Conservation (phyloP, 306 rosid genomes). For the Trifolium pratense region DNA sequence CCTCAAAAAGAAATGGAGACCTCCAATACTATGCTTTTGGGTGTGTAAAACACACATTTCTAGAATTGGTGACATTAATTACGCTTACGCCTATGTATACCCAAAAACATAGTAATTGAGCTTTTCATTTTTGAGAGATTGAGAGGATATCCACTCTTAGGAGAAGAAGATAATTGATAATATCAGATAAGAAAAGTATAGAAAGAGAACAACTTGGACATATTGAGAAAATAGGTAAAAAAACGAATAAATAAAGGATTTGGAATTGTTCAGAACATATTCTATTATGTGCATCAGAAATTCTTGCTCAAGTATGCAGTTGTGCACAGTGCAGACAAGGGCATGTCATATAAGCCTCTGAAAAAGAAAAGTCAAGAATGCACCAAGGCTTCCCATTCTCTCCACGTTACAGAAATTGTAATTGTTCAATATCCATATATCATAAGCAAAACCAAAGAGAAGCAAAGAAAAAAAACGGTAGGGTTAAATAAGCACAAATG, state of each 20-base stretch:
- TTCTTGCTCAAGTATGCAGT: background rate
- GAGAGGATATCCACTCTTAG: background rate
- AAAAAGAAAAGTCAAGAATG: background rate
- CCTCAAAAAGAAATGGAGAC: background rate
- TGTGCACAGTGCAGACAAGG: background rate
- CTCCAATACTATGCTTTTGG: background rate
- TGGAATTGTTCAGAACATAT: slow-evolving; percentile 24
- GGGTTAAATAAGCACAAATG: too few species aligned
- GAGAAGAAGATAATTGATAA: background rate
- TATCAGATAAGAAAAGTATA: slow-evolving; percentile 4
- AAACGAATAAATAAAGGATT: background rate
- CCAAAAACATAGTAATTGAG: background rate
- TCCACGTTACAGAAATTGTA: background rate
- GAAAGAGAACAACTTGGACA: background rate
- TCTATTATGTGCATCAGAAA: background rate
- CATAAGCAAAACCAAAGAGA: background rate
- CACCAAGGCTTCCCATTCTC: background rate
- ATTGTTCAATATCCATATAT: background rate
- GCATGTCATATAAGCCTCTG: background rate
- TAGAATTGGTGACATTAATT: background rate
- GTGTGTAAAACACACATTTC: background rate
- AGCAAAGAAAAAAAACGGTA: background rate
- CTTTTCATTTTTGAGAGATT: background rate
- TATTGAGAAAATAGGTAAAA: background rate
- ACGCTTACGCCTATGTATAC: background rate